phyloP scores from a whole-genome alignment of 176 grass and related monocot genomes.

The Oryza longistaminata region DNA sequence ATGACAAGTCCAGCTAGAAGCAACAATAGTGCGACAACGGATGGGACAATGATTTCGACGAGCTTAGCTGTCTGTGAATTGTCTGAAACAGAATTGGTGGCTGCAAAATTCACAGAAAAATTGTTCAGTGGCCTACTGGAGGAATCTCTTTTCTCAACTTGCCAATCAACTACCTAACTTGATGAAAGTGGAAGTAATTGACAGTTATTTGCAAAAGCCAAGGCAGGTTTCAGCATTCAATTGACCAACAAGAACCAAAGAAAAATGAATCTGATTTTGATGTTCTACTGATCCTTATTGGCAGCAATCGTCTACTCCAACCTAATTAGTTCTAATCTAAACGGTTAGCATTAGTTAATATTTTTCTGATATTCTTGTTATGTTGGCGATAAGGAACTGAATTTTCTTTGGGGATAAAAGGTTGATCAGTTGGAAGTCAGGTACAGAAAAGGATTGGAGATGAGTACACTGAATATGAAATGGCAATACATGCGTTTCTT shows the following conservation, averaged over 20 bases:
- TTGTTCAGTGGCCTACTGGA: background rate
- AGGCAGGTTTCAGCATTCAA: background rate
- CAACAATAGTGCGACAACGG: background rate
- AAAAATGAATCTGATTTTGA: background rate
- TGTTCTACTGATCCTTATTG: background rate
- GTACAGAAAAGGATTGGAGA: slow-evolving; percentile 14
- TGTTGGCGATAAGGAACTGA: background rate
- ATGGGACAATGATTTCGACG: slow-evolving; percentile 21
- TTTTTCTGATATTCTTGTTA: background rate
- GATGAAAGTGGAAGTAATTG: background rate
- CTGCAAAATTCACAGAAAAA: background rate
- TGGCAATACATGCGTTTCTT: background rate
- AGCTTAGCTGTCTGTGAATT: background rate
- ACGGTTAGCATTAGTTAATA: background rate
- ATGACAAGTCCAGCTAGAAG: background rate
- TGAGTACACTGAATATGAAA: background rate
- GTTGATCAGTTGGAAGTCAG: background rate
- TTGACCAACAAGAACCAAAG: background rate
- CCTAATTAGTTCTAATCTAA: background rate
- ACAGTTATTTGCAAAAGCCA: background rate
- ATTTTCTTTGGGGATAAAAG: background rate
- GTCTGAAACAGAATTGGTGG: background rate
- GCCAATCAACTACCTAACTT: background rate
- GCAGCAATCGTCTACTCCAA: background rate
- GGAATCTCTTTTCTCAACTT: background rate